Conservation (phyloP, 2,329 filamentous ascomycete genomes). For the Colletotrichum liriopes region DNA sequence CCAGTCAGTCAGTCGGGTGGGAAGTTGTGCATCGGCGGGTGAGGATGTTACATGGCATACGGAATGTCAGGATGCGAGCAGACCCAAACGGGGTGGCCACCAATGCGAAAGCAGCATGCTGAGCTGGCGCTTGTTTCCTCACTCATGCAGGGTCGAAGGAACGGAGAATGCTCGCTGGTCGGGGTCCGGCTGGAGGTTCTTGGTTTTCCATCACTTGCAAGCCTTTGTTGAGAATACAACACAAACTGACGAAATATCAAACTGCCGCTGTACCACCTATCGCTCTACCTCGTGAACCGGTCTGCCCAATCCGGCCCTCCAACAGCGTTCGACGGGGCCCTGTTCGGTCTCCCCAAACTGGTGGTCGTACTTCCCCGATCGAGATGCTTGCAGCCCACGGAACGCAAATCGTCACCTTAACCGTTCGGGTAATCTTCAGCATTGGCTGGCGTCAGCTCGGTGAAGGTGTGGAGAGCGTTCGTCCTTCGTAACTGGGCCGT, state of each 20-base stretch:
- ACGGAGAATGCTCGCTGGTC: slow-evolving; percentile 20
- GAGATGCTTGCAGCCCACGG: slow-evolving; percentile 13
- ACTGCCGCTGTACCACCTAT: slow-evolving; percentile 1
- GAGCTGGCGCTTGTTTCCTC: slow-evolving; percentile 27
- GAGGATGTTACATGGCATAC: slow-evolving; percentile 2
- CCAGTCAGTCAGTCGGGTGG: background rate
- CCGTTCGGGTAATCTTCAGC: slow-evolving; percentile 8
- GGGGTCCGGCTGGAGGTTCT: slow-evolving; percentile 6
- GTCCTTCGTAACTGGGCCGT: slow-evolving; percentile 32
- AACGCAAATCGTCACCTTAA: slow-evolving; percentile 1
- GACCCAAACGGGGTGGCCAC: background rate
- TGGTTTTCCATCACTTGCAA: slow-evolving; percentile 29
- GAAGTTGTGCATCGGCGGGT: background rate
- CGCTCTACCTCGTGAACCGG: background rate
- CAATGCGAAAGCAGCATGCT: slow-evolving; percentile 6
- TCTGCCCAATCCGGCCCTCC: slow-evolving; percentile 8
- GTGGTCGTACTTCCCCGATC: slow-evolving; percentile 11
- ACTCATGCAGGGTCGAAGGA: slow-evolving; percentile 22
- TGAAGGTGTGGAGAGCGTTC: slow-evolving; percentile 38
- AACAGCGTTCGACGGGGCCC: background rate
- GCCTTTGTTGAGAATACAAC: slow-evolving; percentile 20
- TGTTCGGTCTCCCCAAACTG: background rate
- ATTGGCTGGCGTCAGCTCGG: slow-evolving; percentile 38
- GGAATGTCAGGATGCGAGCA: background rate
- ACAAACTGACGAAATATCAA: slow-evolving; percentile 19